Percentiles rank a stretch among this genome's conserved stretches.
Conservation (phyloP, 2,329 filamentous ascomycete genomes). For the Talaromyces sp. region DNA sequence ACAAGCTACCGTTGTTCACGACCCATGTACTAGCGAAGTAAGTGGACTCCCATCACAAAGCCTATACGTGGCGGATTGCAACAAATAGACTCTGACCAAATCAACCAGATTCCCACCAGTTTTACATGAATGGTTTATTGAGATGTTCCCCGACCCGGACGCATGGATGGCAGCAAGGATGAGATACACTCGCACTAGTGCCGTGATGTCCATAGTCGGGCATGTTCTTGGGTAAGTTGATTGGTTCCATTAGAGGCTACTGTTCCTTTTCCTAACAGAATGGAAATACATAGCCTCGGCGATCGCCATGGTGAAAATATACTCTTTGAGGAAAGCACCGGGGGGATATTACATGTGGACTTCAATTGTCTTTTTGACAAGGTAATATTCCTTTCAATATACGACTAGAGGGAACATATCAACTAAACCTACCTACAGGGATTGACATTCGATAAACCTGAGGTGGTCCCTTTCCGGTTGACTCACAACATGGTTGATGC, state of each 20-base stretch:
- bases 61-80: neutral
- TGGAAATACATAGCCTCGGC: slow-evolving; percentile 55
- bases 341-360: slow-evolving; percentile 94
- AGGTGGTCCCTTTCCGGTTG: slow-evolving; percentile 90
- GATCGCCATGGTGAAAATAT: slow-evolving; percentile 98
- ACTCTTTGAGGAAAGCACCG: slow-evolving; percentile 86
- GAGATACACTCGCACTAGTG: slow-evolving; percentile 85
- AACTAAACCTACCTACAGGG: slow-evolving; percentile 43
- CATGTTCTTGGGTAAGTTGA: slow-evolving; percentile 68
- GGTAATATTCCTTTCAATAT: slow-evolving; percentile 21
- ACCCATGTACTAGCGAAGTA: slow-evolving; percentile 53
- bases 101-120: slow-evolving; percentile 67
- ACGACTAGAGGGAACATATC: neutral
- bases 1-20: slow-evolving; percentile 67
- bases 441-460: slow-evolving; percentile 88
- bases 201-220: slow-evolving; percentile 99
- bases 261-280: slow-evolving; percentile 5
- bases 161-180: slow-evolving; percentile 87
- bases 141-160: slow-evolving; percentile 88
- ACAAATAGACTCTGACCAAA: slow-evolving; percentile 10
- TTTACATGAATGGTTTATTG: slow-evolving; percentile 90
- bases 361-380: slow-evolving; percentile 99
- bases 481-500: slow-evolving; percentile 99
- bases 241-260: neutral
- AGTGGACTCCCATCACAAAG: slow-evolving; percentile 4